These are phyloP conservation scores for Microcyclosporella mali DNA, from an alignment of 2,329 filamentous ascomycete species.

Conservation along the genomic window DNA sequence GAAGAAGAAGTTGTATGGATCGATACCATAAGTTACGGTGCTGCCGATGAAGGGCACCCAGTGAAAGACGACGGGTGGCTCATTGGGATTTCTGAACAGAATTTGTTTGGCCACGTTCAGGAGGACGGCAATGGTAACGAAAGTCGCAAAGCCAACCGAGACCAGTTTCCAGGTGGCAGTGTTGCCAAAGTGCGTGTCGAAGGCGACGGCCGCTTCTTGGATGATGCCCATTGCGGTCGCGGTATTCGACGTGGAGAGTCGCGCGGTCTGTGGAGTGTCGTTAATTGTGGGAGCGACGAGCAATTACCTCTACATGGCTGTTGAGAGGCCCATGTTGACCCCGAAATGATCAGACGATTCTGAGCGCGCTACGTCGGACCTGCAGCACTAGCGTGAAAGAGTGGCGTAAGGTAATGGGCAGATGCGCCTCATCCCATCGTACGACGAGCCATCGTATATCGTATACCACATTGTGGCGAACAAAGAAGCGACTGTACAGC, in stretches of 20 bases:
- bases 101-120: slow-evolving; percentile 77
- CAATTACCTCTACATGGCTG: slow-evolving; percentile 2
- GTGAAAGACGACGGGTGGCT: slow-evolving; percentile 58
- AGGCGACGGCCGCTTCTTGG: slow-evolving; percentile 17
- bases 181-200: slow-evolving; percentile 17
- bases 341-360: slow-evolving; percentile 7
- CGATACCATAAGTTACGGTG: slow-evolving; percentile 90
- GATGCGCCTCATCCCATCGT: no score
- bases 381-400: slow-evolving; percentile 4
- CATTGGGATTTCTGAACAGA: slow-evolving; percentile 62
- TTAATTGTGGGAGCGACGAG: neutral
- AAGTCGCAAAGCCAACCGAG: slow-evolving; percentile 39
- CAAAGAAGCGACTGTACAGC: no score
- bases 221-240: slow-evolving; percentile 24
- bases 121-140: slow-evolving; percentile 54
- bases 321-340: slow-evolving; percentile 6
- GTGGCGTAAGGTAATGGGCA: no score
- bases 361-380: neutral
- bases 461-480: no score
- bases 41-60: slow-evolving; percentile 71
- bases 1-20: slow-evolving; percentile 82
- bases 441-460: no score
- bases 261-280: neutral
- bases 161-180: slow-evolving; percentile 39
- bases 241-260: neutral